Evolutionary conservation across 352 stramenopile species (phyloP).

Genomic region (Phytopythium sindhum): DNA sequence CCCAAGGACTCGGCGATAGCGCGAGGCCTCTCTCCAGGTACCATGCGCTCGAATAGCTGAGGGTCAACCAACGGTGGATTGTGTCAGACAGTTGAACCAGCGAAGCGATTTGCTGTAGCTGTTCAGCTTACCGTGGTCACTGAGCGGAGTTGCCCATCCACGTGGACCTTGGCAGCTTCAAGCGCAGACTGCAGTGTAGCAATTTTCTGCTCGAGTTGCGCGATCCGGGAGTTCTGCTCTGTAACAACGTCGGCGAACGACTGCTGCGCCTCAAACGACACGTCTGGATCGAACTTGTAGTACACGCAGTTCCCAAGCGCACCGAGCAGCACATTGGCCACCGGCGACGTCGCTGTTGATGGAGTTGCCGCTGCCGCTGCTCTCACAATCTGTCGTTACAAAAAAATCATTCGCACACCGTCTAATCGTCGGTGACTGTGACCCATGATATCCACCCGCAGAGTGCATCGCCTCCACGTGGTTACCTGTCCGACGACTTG

Average conservation of each 20-base stretch:
- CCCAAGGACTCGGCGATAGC: conserved; percentile 40
- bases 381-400: not conserved
- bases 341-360: not conserved
- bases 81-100: conserved; percentile 2
- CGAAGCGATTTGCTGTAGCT: not conserved
- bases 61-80: conserved; percentile 2
- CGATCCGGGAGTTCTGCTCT: conserved; percentile 21
- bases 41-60: conserved; percentile 35
- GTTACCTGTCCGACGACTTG: conserved; percentile 18
- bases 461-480: not conserved
- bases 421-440: not conserved
- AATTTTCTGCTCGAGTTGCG: conserved; percentile 19
- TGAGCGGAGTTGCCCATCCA: conserved; percentile 28
- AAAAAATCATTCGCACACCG: not conserved
- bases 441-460: not conserved
- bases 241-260: conserved; percentile 40
- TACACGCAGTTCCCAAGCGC: conserved; percentile 68
- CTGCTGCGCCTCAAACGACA: conserved; percentile 28
- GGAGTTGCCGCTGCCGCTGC: not conserved
- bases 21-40: conserved; percentile 19
- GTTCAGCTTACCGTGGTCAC: conserved; percentile 3
- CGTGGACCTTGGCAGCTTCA: conserved; percentile 17
- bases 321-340: conserved; percentile 30
- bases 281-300: conserved; percentile 34
- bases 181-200: conserved; percentile 17